Evolutionary conservation across 306 rosid genomes (phyloP).

Genomic region (Glycine tomentella): DNA sequence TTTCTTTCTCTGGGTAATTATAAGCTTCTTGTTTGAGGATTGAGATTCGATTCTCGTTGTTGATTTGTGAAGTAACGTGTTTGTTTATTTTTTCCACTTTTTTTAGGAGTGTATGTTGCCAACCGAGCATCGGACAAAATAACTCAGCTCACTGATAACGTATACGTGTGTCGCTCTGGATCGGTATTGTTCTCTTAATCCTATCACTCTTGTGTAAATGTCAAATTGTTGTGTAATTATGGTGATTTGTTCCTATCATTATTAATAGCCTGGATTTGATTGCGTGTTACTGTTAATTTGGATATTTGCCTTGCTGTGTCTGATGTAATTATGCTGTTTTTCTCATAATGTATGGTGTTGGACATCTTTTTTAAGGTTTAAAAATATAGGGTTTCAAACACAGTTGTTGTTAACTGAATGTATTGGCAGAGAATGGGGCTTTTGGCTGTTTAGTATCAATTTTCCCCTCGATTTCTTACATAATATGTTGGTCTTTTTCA

Average conservation of each 20-base stretch:
- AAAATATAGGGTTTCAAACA: not conserved
- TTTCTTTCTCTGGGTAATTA: no score
- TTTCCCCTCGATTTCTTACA: no score
- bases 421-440: no score
- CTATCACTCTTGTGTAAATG: not conserved
- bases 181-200: constrained; percentile 65
- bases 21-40: not conserved
- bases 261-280: constrained; percentile 12
- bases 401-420: not conserved
- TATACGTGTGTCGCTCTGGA: constrained; percentile 98
- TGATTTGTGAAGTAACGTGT: not conserved
- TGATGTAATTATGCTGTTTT: constrained; percentile 10
- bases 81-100: not conserved
- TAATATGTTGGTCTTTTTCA: not conserved
- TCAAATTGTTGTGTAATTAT: not conserved
- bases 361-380: not conserved
- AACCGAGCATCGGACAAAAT: constrained; percentile 94
- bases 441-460: no score
- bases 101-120: constrained; percentile 88
- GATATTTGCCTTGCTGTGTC: not conserved
- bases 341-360: not conserved
- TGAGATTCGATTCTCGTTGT: not conserved
- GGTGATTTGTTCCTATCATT: not conserved
- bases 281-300: constrained; percentile 21
- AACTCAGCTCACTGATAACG: constrained; percentile 92